Evolutionary conservation across 1,284 basidiomycete species (phyloP).

Genomic region (Trichosporon coremiiforme): DNA sequence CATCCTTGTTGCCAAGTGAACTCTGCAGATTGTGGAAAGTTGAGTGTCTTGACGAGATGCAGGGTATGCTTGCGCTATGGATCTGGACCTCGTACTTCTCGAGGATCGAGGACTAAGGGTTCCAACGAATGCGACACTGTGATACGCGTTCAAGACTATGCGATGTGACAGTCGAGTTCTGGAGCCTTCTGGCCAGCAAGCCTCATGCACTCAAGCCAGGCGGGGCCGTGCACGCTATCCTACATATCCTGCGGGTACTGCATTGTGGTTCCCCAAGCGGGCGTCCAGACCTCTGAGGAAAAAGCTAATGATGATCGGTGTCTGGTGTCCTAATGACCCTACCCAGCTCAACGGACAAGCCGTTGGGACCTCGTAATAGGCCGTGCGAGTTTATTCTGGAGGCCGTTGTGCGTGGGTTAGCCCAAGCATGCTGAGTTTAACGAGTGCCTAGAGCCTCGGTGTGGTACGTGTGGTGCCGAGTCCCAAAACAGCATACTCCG

Average conservation of each 20-base stretch:
- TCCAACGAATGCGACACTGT: background rate
- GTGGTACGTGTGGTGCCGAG: too few species aligned
- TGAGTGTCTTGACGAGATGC: background rate
- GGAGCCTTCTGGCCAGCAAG: background rate
- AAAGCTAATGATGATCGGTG: background rate
- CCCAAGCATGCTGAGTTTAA: background rate
- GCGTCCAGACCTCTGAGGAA: background rate
- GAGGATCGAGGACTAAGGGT: background rate
- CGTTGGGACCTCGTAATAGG: background rate
- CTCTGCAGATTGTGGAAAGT: background rate
- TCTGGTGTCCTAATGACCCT: background rate
- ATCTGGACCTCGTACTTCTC: background rate
- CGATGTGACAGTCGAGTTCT: background rate
- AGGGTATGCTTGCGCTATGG: background rate
- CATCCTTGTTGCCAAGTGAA: background rate
- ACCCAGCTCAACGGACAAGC: background rate
- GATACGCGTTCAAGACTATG: background rate
- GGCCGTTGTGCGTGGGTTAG: slow-evolving; percentile 6
- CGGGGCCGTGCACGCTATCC: background rate
- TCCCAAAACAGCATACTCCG: background rate
- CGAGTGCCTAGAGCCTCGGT: background rate
- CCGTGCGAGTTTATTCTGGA: background rate
- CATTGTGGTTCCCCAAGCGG: background rate
- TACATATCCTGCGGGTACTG: background rate
- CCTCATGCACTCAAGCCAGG: background rate